phyloP scores from a whole-genome alignment of 2,329 filamentous ascomycete genomes.

The Xylariomycetidae sp. region DNA sequence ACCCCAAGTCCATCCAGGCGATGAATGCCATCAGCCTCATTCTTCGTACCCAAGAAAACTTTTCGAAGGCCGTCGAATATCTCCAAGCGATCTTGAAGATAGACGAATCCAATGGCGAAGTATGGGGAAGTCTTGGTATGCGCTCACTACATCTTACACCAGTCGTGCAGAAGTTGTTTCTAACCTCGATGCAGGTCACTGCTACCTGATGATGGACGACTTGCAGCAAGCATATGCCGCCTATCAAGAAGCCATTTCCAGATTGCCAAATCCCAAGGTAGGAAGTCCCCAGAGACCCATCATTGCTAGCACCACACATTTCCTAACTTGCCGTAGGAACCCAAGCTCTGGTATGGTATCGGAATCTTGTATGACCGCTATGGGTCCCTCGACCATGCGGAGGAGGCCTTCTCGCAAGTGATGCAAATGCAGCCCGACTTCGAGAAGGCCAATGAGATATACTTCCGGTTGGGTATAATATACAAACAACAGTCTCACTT shows the following conservation, averaged over 20 bases:
- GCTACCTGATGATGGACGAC: conserved; percentile 98
- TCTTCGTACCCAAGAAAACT: conserved; percentile 85
- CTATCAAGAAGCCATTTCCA: conserved; percentile 91
- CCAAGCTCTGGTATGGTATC: conserved; percentile 97
- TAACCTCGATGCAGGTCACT: conserved; percentile 64
- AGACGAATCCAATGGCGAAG: conserved; percentile 83
- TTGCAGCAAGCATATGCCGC: conserved; percentile 94
- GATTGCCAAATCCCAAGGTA: conserved; percentile 89
- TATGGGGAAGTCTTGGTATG: conserved; percentile 90
- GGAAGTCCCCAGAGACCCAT: conserved; percentile 22
- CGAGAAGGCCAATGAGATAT: conserved; percentile 98
- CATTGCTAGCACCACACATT: background rate
- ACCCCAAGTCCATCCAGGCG: conserved; percentile 79
- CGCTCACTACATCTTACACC: conserved; percentile 1
- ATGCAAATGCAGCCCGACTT: conserved; percentile 98
- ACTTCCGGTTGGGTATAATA: conserved; percentile 97
- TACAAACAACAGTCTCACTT: conserved; percentile 99
- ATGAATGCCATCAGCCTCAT: conserved; percentile 95
- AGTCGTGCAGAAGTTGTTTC: conserved; percentile 3
- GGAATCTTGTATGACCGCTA: conserved; percentile 96
- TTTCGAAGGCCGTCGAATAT: conserved; percentile 89
- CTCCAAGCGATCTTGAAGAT: conserved; percentile 86
- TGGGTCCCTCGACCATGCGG: conserved; percentile 91
- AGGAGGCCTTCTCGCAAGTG: conserved; percentile 96
- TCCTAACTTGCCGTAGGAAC: conserved; percentile 55